A percentile compares a stretch with the other conserved stretches of the same genome.
These are phyloP conservation scores for Trichothecium sympodiale DNA, from an alignment of 2,329 filamentous ascomycete species.

Conservation along the genomic window DNA sequence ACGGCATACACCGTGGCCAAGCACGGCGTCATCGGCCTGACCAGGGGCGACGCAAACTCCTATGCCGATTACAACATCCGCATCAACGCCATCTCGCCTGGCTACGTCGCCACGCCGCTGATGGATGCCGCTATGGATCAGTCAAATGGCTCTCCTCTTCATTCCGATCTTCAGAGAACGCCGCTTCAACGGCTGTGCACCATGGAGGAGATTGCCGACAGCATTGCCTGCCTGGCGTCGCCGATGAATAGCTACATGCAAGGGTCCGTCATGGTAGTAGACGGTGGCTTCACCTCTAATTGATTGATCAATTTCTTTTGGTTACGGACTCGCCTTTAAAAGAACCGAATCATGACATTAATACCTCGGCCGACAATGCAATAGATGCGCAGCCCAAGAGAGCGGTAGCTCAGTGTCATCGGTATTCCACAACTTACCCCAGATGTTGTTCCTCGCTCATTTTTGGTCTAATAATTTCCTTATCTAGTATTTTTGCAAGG, in stretches of 20 bases:
- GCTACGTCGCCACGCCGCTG: slow-evolving; percentile 5
- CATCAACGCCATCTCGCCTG: slow-evolving; percentile 6
- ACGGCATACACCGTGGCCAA: slow-evolving; percentile 41
- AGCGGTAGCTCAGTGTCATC: no score
- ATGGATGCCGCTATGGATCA: background rate
- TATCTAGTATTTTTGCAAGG: no score
- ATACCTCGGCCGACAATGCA: no score
- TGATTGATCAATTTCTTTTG: no score
- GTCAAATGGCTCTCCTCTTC: background rate
- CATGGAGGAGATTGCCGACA: slow-evolving; percentile 4
- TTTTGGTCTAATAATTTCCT: no score
- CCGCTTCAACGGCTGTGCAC: background rate
- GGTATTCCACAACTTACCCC: no score
- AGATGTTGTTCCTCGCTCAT: no score
- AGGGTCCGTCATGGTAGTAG: slow-evolving; percentile 3
- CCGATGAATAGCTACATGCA: slow-evolving; percentile 6
- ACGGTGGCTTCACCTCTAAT: slow-evolving; percentile 6
- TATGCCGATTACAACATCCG: slow-evolving; percentile 4
- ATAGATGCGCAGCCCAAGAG: no score
- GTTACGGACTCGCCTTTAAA: no score
- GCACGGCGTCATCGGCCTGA: slow-evolving; percentile 24
- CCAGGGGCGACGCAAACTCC: slow-evolving; percentile 4
- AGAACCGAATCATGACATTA: no score
- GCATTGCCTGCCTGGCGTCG: slow-evolving; percentile 5
- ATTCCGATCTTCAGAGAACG: background rate